Base-by-base conservation (phyloP, 768 basidiomycete species). In the Omphalotus guepiniiformis region DNA sequence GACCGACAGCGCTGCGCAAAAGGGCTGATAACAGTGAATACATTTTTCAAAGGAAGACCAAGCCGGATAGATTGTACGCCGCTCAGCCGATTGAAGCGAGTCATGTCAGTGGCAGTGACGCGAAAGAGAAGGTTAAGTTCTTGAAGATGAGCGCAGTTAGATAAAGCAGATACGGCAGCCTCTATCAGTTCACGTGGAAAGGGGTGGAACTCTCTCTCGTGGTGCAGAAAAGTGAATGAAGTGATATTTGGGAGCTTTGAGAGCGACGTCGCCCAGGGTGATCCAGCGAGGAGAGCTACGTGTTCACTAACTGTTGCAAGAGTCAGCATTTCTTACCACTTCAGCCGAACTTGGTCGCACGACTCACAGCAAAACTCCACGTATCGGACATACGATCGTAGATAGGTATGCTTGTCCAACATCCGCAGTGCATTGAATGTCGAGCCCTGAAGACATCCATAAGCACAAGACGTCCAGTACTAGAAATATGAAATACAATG, bases 111-210 rank as follows among this genome's bases (percentile, higher is more conserved):
- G 6, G 35, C 25, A 22, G 37, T 39, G 12, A 27, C 18, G 9
- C 46, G 46, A 23, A 37, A 47, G 26, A 47, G 38, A 26, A 47
- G 37, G 21, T 47, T 47, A 34, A 47, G 30, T 29, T 47, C 46
- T 18, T 29, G 4, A 25, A 47, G 23, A 8, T 9, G n/a, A 4
- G 12, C 18, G 26, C 38, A 39, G 11, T 47, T 39, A 16, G 15
- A 11, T 5, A 47, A 26, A 9, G 46, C 46, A 32, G 37, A 38
- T 2, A 18, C 28, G 3, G 28, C 37, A 21, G 22, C 7, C 16
- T 47, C 46, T 7, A 47, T 27, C 8, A 38, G 9, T 15, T 47
- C 46, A 16, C 16, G 23, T 21, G 46, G 46, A 18, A 47, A 37
- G 5, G 46, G 46, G n/a, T 39, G 38, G 22, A 39, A 47, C n/a